phyloP scores from a whole-genome alignment of 345 rosid species.

The Brassica carinata region DNA sequence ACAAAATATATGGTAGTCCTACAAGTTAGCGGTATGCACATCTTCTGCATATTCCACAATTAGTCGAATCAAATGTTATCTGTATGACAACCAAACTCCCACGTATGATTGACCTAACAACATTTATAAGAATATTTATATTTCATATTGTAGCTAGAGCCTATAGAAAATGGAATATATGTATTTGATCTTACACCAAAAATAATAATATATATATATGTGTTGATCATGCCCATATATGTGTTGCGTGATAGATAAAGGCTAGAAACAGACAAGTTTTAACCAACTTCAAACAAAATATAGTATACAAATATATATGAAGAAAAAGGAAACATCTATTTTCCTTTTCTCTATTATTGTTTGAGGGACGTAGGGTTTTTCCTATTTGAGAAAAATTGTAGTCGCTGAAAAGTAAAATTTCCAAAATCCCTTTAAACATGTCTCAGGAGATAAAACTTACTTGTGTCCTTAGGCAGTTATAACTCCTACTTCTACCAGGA shows the following conservation, averaged over 20 bases:
- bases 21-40: conserved; percentile 22
- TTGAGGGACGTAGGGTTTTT: neutral
- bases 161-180: neutral
- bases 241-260: neutral
- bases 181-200: neutral
- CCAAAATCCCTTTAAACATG: neutral
- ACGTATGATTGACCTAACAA: conserved; percentile 37
- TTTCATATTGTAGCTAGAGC: neutral
- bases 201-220: neutral
- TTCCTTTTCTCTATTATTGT: neutral
- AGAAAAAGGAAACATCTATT: neutral
- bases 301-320: neutral
- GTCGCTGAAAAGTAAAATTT: neutral
- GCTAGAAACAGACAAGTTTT: neutral
- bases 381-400: neutral
- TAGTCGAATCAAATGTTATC: conserved; percentile 15
- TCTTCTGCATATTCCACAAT: conserved; percentile 19
- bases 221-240: neutral
- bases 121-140: neutral
- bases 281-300: neutral
- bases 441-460: neutral
- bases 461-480: neutral
- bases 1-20: conserved; percentile 14
- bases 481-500: neutral
- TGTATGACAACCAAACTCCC: conserved; percentile 37